phyloP scores from a whole-genome alignment of 306 rosid genomes.

The Quercus mongolica region DNA sequence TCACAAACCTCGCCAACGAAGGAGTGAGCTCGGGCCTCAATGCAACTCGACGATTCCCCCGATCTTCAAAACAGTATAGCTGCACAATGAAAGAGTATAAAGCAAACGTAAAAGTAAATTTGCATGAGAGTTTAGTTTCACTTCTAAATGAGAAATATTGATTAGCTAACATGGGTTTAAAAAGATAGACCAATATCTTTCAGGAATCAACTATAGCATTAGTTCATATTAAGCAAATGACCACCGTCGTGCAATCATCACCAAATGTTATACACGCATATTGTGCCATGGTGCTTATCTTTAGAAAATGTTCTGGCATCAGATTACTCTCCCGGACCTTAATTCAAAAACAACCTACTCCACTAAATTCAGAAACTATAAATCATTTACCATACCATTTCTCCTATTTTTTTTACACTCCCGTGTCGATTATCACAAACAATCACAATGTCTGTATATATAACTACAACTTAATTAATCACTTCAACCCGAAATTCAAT shows the following conservation, averaged over 20 bases:
- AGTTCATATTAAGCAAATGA: not conserved
- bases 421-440: not conserved
- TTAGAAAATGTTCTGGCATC: not conserved
- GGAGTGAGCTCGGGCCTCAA: conserved; percentile 97
- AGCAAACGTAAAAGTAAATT: not conserved
- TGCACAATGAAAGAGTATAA: conserved; percentile 35
- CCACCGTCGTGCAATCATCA: not conserved
- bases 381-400: not conserved
- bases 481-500: not conserved
- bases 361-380: not conserved
- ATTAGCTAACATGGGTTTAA: not conserved
- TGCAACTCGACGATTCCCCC: conserved; percentile 93
- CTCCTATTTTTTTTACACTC: not conserved
- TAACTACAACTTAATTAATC: not conserved
- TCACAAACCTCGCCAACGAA: conserved; percentile 91
- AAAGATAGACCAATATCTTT: not conserved
- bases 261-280: not conserved
- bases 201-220: not conserved
- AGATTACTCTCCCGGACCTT: not conserved
- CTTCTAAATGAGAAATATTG: not conserved
- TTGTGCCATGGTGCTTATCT: not conserved
- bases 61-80: conserved; percentile 97
- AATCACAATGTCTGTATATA: not conserved
- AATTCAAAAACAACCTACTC: not conserved
- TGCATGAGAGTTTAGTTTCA: not conserved